A percentile compares a stretch with the other conserved stretches of the same genome.
Evolutionary conservation across 208 protist species (phyloP).

Genomic region (Leptomonas pyrrhocoris): DNA sequence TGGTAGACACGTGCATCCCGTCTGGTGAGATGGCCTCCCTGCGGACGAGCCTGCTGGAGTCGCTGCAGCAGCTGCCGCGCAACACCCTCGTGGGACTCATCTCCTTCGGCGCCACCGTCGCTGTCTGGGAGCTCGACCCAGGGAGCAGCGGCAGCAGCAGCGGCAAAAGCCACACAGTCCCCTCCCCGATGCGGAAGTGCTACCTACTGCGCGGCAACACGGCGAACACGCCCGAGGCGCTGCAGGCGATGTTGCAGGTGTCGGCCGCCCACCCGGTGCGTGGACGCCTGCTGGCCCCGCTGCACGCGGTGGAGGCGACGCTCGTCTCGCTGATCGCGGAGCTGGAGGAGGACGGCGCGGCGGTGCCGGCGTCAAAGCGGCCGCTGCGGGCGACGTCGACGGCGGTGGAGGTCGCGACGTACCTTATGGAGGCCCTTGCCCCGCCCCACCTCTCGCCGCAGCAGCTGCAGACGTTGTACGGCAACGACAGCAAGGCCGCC

Average conservation of each 20-base stretch:
- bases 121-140: constrained; percentile 78
- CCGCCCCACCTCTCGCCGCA: constrained; percentile 18
- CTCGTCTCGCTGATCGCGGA: constrained; percentile 62
- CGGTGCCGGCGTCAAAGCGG: constrained; percentile 57
- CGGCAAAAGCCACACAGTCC: neutral
- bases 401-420: constrained; percentile 65
- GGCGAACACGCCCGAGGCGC: constrained; percentile 42
- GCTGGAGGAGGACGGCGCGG: constrained; percentile 51
- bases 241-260: constrained; percentile 68
- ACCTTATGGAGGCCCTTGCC: constrained; percentile 63
- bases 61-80: constrained; percentile 93
- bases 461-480: constrained; percentile 15
- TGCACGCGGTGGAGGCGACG: constrained; percentile 89
- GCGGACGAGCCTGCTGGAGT: constrained; percentile 90
- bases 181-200: constrained; percentile 59
- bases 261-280: constrained; percentile 59
- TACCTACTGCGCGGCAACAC: constrained; percentile 69
- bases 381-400: constrained; percentile 75
- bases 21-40: constrained; percentile 92
- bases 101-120: constrained; percentile 95
- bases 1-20: constrained; percentile 96
- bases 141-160: constrained; percentile 19
- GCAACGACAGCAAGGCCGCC: constrained; percentile 12
- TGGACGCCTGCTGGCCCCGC: constrained; percentile 93
- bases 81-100: constrained; percentile 96